A percentile compares a stretch with the other conserved stretches of the same genome.
phyloP scores from a whole-genome alignment of 2,329 filamentous ascomycete genomes.

The Gnomoniopsis smithogilvyi region DNA sequence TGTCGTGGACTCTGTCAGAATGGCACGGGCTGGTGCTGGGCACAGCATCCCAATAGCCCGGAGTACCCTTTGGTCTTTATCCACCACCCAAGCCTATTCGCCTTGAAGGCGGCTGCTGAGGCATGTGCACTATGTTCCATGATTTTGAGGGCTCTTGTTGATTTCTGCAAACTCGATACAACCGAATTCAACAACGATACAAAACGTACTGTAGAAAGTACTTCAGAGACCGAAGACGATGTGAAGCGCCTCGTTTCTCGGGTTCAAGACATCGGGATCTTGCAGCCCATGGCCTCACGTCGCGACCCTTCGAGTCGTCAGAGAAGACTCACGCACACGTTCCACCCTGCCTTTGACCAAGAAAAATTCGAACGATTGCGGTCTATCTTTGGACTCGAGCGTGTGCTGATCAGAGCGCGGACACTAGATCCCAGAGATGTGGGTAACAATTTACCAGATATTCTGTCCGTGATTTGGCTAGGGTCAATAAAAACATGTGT shows the following conservation, averaged over 20 bases:
- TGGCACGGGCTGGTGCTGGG: background rate
- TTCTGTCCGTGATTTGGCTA: background rate
- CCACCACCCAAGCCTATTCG: background rate
- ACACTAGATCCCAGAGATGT: background rate
- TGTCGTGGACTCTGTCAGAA: background rate
- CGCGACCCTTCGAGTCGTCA: background rate
- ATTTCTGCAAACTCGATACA: background rate
- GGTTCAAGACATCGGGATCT: background rate
- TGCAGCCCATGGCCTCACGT: background rate
- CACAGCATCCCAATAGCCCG: background rate
- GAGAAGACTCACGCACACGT: background rate
- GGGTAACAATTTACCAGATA: background rate
- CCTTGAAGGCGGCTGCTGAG: background rate
- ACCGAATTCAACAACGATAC: background rate
- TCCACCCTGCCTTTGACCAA: background rate
- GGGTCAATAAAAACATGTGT: background rate
- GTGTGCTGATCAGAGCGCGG: background rate
- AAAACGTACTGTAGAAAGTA: background rate
- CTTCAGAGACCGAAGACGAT: background rate
- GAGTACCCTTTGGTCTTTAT: background rate
- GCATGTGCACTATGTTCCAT: background rate
- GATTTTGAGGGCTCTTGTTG: background rate
- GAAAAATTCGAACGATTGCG: background rate
- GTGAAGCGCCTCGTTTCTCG: background rate
- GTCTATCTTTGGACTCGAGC: background rate